Percentiles rank a stretch among this genome's conserved stretches.
Evolutionary conservation across 768 basidiomycete species (phyloP).

Genomic region (Xerocomellus intermedius): DNA sequence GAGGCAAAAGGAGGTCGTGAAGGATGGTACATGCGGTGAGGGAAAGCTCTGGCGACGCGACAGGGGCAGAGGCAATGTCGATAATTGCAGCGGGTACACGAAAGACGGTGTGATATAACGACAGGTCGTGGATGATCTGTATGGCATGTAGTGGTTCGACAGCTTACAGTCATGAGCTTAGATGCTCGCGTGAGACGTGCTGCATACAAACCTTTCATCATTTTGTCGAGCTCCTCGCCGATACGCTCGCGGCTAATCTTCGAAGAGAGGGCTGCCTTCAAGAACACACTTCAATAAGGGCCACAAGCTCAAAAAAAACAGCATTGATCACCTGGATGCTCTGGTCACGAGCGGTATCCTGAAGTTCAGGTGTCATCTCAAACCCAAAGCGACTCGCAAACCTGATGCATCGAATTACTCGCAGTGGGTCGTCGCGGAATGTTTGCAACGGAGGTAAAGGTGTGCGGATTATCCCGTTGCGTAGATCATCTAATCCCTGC

Average conservation of each 20-base stretch:
- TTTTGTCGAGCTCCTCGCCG: slow-evolving; percentile 91
- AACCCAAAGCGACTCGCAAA: slow-evolving; percentile 93
- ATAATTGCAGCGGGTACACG: slow-evolving; percentile 47
- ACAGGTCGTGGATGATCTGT: slow-evolving; percentile 69
- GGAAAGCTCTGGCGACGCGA: slow-evolving; percentile 41
- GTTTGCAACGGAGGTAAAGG: slow-evolving; percentile 86
- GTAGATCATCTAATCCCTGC: slow-evolving; percentile 84
- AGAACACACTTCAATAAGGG: neutral
- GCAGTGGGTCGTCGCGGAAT: slow-evolving; percentile 90
- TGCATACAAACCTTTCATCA: slow-evolving; percentile 71
- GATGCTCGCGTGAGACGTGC: neutral
- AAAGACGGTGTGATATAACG: slow-evolving; percentile 69
- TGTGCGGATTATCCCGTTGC: slow-evolving; percentile 76
- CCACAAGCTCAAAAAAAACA: neutral
- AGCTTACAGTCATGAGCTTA: slow-evolving; percentile 42
- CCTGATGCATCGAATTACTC: slow-evolving; percentile 85
- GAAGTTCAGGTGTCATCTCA: slow-evolving; percentile 64
- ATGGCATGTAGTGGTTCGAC: slow-evolving; percentile 73
- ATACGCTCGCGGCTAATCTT: slow-evolving; percentile 92
- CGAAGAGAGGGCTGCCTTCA: slow-evolving; percentile 58
- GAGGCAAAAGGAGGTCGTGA: slow-evolving; percentile 41
- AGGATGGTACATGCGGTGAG: slow-evolving; percentile 61
- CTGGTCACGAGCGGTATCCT: slow-evolving; percentile 56
- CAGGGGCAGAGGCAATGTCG: slow-evolving; percentile 43
- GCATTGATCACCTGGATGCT: slow-evolving; percentile 55